phyloP scores from a whole-genome alignment of 1,284 basidiomycete species.

The Cutaneotrichosporon sp. region DNA sequence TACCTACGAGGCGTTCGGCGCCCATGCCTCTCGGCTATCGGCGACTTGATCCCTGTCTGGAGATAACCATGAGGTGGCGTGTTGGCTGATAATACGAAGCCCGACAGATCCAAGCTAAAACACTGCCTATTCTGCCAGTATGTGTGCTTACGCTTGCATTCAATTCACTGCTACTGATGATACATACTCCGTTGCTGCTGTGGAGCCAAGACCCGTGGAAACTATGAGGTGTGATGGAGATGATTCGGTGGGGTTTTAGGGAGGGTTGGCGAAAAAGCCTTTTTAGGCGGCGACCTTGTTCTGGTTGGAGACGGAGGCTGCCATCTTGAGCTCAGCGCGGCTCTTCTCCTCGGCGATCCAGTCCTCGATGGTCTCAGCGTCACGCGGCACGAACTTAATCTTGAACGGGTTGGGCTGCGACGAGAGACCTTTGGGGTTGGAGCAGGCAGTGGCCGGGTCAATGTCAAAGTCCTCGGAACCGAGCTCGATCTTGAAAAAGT shows the following conservation, averaged over 20 bases:
- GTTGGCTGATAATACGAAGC: too few species aligned
- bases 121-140: too few species aligned
- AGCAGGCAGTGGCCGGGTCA: slow-evolving; percentile 13
- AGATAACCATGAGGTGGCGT: not conserved
- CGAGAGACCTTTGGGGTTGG: slow-evolving; percentile 10
- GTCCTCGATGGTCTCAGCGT: slow-evolving; percentile 15
- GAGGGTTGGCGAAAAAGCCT: not conserved
- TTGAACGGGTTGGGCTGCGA: slow-evolving; percentile 11
- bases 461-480: slow-evolving; percentile 16
- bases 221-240: not conserved
- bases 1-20: too few species aligned
- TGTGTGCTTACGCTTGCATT: too few species aligned
- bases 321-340: slow-evolving; percentile 16
- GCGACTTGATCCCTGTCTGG: not conserved
- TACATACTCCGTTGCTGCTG: too few species aligned
- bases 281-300: not conserved
- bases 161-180: too few species aligned
- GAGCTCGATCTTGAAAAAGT: slow-evolving; percentile 19
- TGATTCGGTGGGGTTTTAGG: not conserved
- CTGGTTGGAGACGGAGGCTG: slow-evolving; percentile 1
- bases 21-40: too few species aligned
- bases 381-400: slow-evolving; percentile 17
- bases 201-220: not conserved
- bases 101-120: too few species aligned
- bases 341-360: slow-evolving; percentile 20